A percentile compares a stretch with the other conserved stretches of the same genome.
phyloP scores from a whole-genome alignment of 768 basidiomycete genomes.

The Trichaptum fuscoviolaceum region DNA sequence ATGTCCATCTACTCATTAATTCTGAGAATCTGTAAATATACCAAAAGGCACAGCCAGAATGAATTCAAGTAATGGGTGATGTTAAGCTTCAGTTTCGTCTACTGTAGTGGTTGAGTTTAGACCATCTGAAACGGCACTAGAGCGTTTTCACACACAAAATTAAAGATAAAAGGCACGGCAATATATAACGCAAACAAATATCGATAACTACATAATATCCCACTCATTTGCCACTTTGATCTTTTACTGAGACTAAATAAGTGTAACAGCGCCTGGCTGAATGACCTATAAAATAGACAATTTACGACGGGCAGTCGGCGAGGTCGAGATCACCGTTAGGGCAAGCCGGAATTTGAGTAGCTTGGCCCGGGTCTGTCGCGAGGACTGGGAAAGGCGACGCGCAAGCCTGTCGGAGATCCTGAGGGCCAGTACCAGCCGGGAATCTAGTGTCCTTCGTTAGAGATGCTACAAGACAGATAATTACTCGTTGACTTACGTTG shows the following conservation, averaged over 20 bases:
- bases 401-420: slow-evolving; percentile 11
- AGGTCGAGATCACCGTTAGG: not conserved
- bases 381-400: slow-evolving; percentile 1
- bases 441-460: not conserved
- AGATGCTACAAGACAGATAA: not conserved
- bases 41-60: not conserved
- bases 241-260: slow-evolving; percentile 1
- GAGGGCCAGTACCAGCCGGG: slow-evolving; percentile 4
- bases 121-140: too few species aligned
- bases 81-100: too few species aligned
- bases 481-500: slow-evolving; percentile 9
- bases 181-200: not conserved
- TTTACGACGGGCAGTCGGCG: slow-evolving; percentile 3
- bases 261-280: slow-evolving; percentile 15
- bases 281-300: not conserved
- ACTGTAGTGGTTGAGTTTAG: too few species aligned
- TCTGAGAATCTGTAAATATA: not conserved
- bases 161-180: not conserved
- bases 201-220: not conserved
- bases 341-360: slow-evolving; percentile 2
- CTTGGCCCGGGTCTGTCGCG: not conserved
- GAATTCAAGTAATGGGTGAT: too few species aligned
- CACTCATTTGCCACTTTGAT: not conserved
- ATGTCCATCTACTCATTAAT: not conserved
- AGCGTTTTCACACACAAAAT: too few species aligned